Evolutionary conservation across 2,329 filamentous ascomycete species (phyloP).

Genomic region (Dryadomyces quercus-mongolicae): DNA sequence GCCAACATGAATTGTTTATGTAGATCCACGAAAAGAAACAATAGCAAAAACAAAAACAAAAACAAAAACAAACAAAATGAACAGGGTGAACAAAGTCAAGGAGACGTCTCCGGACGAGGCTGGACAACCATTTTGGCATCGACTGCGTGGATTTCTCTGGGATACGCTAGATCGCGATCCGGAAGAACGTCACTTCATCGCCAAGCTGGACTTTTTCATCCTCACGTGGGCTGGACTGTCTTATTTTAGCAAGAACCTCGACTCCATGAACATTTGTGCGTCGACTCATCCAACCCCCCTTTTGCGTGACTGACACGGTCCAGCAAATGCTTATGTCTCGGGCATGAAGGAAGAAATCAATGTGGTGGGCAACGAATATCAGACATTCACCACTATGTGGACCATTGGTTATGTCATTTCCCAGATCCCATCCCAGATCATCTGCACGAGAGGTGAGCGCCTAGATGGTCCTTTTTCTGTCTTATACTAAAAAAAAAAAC

Average conservation of each 20-base stretch:
- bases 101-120: not conserved
- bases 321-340: constrained; percentile 1
- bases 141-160: not conserved
- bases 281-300: not conserved
- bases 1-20: too few species aligned
- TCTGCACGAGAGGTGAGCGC: not conserved
- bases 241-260: constrained; percentile 1
- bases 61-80: too few species aligned
- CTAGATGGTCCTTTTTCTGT: not conserved
- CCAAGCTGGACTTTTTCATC: constrained; percentile 2
- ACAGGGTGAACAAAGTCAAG: too few species aligned
- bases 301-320: not conserved
- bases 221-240: constrained; percentile 1
- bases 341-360: constrained; percentile 1
- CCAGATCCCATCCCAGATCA: not conserved
- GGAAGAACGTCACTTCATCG: not conserved
- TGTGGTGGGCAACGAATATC: not conserved
- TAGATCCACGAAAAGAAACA: too few species aligned
- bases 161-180: not conserved
- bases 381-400: constrained; percentile 2
- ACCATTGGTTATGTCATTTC: constrained; percentile 1
- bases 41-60: not conserved
- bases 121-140: not conserved
- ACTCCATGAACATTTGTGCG: not conserved
- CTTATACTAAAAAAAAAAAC: too few species aligned